Evolutionary conservation across 306 rosid genomes (phyloP).

Genomic region (Nissolia schottii): DNA sequence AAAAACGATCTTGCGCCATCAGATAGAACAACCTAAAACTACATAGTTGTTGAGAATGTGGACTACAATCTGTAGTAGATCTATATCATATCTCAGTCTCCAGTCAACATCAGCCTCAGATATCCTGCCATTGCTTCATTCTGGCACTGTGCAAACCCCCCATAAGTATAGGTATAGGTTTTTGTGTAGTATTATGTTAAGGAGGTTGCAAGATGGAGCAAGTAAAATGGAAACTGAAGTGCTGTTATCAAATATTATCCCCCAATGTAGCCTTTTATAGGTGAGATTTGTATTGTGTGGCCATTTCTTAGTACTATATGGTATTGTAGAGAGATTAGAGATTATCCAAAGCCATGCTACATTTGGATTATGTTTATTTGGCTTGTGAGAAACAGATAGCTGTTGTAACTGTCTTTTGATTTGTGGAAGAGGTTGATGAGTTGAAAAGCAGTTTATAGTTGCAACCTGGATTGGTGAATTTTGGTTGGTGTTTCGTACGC

Average conservation of each 20-base stretch:
- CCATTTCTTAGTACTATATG: constrained; percentile 24
- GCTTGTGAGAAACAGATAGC: constrained; percentile 25
- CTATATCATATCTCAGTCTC: constrained; percentile 21
- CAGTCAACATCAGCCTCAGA: constrained; percentile 23
- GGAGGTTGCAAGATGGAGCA: constrained; percentile 47
- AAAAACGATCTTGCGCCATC: constrained; percentile 54
- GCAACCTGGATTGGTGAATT: not conserved
- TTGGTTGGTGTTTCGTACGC: not conserved
- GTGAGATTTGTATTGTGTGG: constrained; percentile 28
- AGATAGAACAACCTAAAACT: constrained; percentile 44
- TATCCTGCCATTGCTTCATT: constrained; percentile 37
- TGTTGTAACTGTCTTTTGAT: not conserved
- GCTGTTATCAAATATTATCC: constrained; percentile 14
- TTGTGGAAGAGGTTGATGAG: not conserved
- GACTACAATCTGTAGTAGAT: not conserved
- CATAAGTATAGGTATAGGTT: constrained; percentile 64
- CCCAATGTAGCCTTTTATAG: constrained; percentile 11
- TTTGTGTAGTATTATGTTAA: constrained; percentile 52
- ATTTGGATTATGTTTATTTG: constrained; percentile 26
- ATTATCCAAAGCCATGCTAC: not conserved
- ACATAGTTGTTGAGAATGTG: constrained; percentile 1
- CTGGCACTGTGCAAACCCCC: constrained; percentile 41
- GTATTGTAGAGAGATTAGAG: constrained; percentile 13
- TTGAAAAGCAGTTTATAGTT: not conserved
- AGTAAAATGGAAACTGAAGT: constrained; percentile 36